phyloP scores from a whole-genome alignment of 2,329 filamentous ascomycete species.

The Ascochyta koolunga region DNA sequence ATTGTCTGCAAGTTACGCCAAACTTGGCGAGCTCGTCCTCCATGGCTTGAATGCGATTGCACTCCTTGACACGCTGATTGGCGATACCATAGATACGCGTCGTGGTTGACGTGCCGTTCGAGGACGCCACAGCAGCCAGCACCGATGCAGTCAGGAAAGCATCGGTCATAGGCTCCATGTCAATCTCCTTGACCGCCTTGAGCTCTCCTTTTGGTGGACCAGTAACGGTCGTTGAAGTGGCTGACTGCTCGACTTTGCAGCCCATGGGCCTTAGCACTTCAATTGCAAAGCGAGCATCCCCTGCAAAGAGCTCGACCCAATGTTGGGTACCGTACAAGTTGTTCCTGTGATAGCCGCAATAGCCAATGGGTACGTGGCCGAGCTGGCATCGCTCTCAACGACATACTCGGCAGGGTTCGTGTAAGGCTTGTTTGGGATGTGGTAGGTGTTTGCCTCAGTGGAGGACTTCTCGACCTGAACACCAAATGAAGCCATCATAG shows the following conservation, averaged over 20 bases:
- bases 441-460: conserved; percentile 86
- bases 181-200: conserved; percentile 77
- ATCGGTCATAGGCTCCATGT: conserved; percentile 99
- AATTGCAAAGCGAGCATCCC: conserved; percentile 91
- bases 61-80: conserved; percentile 97
- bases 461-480: conserved; percentile 77
- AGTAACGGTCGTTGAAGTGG: conserved; percentile 87
- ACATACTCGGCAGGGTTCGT: conserved; percentile 83
- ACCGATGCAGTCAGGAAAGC: conserved; percentile 96
- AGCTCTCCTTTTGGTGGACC: conserved; percentile 79
- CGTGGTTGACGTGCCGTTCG: conserved; percentile 64
- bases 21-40: conserved; percentile 93
- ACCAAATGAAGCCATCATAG: conserved; percentile 96
- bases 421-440: conserved; percentile 86
- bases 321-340: conserved; percentile 94
- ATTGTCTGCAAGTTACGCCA: conserved; percentile 81
- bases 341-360: conserved; percentile 95
- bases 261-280: conserved; percentile 94
- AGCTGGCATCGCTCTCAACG: conserved; percentile 96
- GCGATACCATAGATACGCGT: conserved; percentile 93
- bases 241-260: conserved; percentile 84
- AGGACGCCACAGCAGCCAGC: conserved; percentile 84
- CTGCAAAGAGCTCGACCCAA: conserved; percentile 91
- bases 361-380: conserved; percentile 92
- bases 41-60: conserved; percentile 96